Evolutionary conservation across 257 asterid species (phyloP), one percentile per base, ranked within the genome.

Genomic region (Ocimum tenuiflorum): DNA sequence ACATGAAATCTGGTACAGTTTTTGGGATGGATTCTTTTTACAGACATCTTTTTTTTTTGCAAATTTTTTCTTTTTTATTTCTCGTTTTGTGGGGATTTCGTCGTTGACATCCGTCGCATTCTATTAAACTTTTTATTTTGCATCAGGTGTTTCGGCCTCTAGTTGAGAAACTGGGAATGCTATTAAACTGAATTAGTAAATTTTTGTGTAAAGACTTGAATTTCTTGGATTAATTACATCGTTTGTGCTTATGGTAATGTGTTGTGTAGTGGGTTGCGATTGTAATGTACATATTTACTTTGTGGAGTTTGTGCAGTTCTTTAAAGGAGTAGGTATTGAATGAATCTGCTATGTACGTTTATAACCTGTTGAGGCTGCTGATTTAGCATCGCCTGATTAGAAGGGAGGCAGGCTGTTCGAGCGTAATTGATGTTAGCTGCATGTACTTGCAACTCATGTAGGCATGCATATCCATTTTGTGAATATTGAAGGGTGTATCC

Each of bases 1-100:
- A 89, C 75, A 87, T 89, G 92, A 91, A 91, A 85, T 82, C 95
- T 77, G 95, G 95, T 88, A 83, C 51, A 22, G 43, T 43, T 56
- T 9, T 15, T 2, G 2, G 45, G 3, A 6, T n/a, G 27, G 0
- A 49, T 56, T 68, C 35, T 13, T 63, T 53, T 56, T 14, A 1
- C 36, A 11, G 22, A n/a, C 35, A 17, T 4, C 22, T 33, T 24
- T 23, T 14, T 53, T 31, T 3, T 42, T 33, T 22, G n/a, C n/a
- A 1, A 27, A 27, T 27, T 27, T 53, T 31, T 6, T 42, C 7
- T 29, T 65, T 1, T 17, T n/a, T 18, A 11, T 0, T 51, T 5
- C n/a, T 35, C 6, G 11, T 24, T 43, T n/a, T 23, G 27, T n/a
- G n/a, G n/a, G 27, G 27, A 55, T 31, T 29, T 55, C n/a, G 29